Evolutionary conservation across 495 filamentous ascomycete species (phyloP).

Genomic region (Daldinia loculata): DNA sequence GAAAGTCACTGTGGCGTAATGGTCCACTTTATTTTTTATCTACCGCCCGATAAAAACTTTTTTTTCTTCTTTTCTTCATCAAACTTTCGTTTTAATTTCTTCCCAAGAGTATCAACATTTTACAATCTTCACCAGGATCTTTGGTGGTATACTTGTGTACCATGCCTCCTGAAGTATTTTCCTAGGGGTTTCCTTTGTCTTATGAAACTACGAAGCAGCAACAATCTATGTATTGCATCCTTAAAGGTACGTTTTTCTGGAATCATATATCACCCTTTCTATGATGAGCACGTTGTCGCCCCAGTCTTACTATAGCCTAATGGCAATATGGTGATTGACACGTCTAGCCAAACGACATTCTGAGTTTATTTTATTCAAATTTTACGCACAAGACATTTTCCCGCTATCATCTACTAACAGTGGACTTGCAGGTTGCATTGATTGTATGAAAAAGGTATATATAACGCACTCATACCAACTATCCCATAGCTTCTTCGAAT

Average conservation of each 20-base stretch:
- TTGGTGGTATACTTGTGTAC: not conserved
- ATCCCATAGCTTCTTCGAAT: slow-evolving; percentile 12
- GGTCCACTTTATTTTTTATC: slow-evolving; percentile 3
- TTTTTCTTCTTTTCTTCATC: slow-evolving; percentile 37
- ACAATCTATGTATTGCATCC: not conserved
- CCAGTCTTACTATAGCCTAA: slow-evolving; percentile 80
- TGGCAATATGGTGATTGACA: slow-evolving; percentile 83
- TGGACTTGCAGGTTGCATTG: slow-evolving; percentile 8
- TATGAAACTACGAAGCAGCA: slow-evolving; percentile 5
- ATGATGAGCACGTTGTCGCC: slow-evolving; percentile 94
- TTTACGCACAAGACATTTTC: slow-evolving; percentile 9
- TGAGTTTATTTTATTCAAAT: slow-evolving; percentile 58
- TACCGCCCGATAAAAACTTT: slow-evolving; percentile 35
- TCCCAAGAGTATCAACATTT: not conserved
- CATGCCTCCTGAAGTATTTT: not conserved
- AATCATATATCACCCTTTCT: slow-evolving; percentile 44
- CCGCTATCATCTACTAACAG: slow-evolving; percentile 17
- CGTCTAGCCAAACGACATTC: slow-evolving; percentile 92
- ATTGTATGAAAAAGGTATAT: slow-evolving; percentile 12
- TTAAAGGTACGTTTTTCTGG: slow-evolving; percentile 46
- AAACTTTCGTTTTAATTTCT: slow-evolving; percentile 36
- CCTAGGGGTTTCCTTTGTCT: not conserved
- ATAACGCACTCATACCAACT: not conserved
- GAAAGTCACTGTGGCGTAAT: not conserved
- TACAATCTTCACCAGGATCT: not conserved